Evolutionary conservation across 306 rosid genomes (phyloP), one percentile per base, ranked within the genome.

Genomic region (Hippophae rhamnoides): DNA sequence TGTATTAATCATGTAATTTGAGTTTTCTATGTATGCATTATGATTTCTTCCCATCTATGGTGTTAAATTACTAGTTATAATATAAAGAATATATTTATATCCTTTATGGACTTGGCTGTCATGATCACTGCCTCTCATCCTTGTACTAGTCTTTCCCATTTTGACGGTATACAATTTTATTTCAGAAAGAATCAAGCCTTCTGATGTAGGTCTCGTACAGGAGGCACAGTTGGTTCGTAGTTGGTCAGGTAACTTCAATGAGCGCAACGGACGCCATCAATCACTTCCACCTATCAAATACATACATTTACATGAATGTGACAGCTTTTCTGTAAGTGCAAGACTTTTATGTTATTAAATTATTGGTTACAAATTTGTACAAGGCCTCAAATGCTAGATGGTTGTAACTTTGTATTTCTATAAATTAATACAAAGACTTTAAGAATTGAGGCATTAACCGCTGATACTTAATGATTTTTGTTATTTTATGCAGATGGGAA

Each of bases 141-240:
- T 51, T 47, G 13, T 68, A 57, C 61, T 54, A 45, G 10, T 67
- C 47, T 27, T 42, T 63, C 56, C 56, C 38, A 26, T 63, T 58
- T 57, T 73, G 71, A 74, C 71, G 10, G 38, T 38, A 45, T 48
- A 56, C 59, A 74, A 55, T 66, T 47, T 64, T 64, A 47, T 75
- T 76, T 62, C 96, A 92, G 98, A 92, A 66, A 92, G 78, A 85
- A 74, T 92, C 72, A 92, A 85, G 86, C 98, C 98, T 57, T 76
- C 81, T 48, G 98, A 92, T 68, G 93, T 87, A 54, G 98, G 96
- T 64, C 95, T 92, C 27, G 96, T 87, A 70, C 86, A 87, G 77
- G 95, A 92, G 77, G 95, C 98, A 45, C 98, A 92, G 56, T 60
- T 81, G 58, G 96, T 83, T 60, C 92, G 93, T 25, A 85, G 67